Conservation (phyloP, 805 yeast genomes). For the Helenozyma rhizophorensis region DNA sequence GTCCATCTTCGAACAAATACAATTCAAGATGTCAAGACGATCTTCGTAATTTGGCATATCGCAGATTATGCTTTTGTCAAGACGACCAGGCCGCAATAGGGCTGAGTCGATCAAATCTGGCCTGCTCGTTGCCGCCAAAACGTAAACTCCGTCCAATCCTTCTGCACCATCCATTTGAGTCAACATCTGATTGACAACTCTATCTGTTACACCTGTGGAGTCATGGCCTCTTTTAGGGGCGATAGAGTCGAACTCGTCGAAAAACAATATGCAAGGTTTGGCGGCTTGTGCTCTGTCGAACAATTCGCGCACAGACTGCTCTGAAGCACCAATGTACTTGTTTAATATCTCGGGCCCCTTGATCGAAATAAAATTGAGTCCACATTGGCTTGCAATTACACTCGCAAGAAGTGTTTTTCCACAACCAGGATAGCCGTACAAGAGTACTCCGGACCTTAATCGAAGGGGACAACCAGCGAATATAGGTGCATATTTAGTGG, state of each 20-base stretch:
- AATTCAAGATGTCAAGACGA: conserved; percentile 64
- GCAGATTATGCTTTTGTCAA: conserved; percentile 89
- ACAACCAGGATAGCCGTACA: conserved; percentile 97
- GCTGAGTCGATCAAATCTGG: conserved; percentile 97
- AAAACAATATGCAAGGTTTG: conserved; percentile 86
- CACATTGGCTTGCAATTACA: conserved; percentile 92
- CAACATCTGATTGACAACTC: conserved; percentile 94
- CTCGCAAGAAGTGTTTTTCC: conserved; percentile 92
- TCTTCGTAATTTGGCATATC: conserved; percentile 75
- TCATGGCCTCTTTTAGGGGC: conserved; percentile 98
- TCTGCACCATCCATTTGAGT: conserved; percentile 99
- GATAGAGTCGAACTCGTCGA: conserved; percentile 94
- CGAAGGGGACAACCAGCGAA: conserved; percentile 84
- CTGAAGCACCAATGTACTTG: conserved; percentile 96
- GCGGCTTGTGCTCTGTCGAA: conserved; percentile 95
- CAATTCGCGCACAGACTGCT: conserved; percentile 87
- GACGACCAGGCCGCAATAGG: conserved; percentile 88
- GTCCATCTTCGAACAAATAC: conserved; percentile 59
- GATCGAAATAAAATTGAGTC: conserved; percentile 85
- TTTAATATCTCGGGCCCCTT: conserved; percentile 95
- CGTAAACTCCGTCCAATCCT: conserved; percentile 94
- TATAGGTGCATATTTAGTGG: conserved; percentile 93
- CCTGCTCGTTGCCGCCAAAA: conserved; percentile 91
- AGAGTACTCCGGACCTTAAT: conserved; percentile 80
- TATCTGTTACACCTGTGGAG: conserved; percentile 94